Evolutionary conservation across 768 basidiomycete genomes (phyloP).

Genomic region (Mycena galericulata): DNA sequence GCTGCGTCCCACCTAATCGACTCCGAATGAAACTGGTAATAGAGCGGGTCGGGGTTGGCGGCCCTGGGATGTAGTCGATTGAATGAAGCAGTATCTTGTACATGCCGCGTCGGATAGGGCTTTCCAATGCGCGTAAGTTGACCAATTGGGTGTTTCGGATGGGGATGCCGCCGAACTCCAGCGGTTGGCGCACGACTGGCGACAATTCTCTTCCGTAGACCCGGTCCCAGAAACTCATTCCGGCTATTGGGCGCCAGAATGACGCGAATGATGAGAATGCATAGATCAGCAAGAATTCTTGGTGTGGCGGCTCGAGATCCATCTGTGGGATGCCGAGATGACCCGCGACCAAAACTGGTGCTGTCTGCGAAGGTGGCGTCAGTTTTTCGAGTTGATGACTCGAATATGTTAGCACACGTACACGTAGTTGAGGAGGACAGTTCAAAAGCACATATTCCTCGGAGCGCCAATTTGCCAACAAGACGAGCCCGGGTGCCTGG

Average conservation of each 20-base stretch:
- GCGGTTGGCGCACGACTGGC: neutral
- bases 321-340: neutral
- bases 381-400: neutral
- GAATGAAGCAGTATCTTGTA: neutral
- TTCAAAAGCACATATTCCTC: neutral
- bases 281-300: neutral
- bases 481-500: neutral
- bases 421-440: neutral
- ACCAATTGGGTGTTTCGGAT: neutral
- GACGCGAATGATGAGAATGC: neutral
- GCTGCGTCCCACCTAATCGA: neutral
- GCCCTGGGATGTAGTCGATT: neutral
- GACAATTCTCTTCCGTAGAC: neutral
- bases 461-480: neutral
- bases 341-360: neutral
- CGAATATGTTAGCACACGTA: neutral
- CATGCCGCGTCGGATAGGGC: neutral
- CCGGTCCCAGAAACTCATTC: neutral
- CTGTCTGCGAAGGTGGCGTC: neutral
- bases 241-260: neutral
- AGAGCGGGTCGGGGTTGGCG: neutral
- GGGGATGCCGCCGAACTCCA: neutral
- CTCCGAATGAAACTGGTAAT: neutral
- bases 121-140: neutral
- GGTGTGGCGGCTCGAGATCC: neutral